Percentiles rank a stretch among this genome's conserved stretches.
Evolutionary conservation across 768 basidiomycete genomes (phyloP).

Genomic region (Pluteus cervinus): DNA sequence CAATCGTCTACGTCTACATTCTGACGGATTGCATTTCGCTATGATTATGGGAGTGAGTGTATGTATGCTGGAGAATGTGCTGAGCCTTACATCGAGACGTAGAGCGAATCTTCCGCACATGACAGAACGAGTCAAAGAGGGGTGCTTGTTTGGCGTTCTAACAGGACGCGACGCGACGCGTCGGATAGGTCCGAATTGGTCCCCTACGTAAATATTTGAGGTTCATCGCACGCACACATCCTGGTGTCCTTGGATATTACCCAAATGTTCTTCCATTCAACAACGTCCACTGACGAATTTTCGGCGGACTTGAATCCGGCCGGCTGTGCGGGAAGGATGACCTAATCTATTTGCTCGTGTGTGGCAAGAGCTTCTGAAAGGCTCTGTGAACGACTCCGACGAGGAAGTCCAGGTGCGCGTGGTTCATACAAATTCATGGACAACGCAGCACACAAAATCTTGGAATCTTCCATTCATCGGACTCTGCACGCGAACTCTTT

Average conservation of each 20-base stretch:
- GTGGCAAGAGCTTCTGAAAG: conserved; percentile 14
- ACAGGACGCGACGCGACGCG: too few species aligned
- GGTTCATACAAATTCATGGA: conserved; percentile 34
- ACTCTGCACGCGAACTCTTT: conserved; percentile 77
- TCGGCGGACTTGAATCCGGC: neutral
- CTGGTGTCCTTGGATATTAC: conserved; percentile 6
- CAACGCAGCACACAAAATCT: conserved; percentile 46
- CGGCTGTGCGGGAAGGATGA: conserved; percentile 1
- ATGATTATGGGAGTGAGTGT: conserved; percentile 9
- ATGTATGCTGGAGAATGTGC: neutral
- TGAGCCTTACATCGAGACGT: conserved; percentile 34
- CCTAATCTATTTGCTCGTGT: conserved; percentile 9
- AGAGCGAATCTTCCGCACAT: conserved; percentile 69
- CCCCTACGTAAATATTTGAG: too few species aligned
- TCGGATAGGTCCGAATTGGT: too few species aligned
- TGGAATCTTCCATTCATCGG: conserved; percentile 62
- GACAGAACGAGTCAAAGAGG: too few species aligned
- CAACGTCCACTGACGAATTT: conserved; percentile 9
- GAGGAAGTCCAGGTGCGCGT: conserved; percentile 8
- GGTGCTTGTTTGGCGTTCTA: too few species aligned
- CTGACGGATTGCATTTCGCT: conserved; percentile 39
- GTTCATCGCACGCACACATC: too few species aligned
- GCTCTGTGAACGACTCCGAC: conserved; percentile 6
- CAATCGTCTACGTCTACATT: conserved; percentile 44
- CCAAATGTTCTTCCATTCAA: conserved; percentile 13